Conservation (phyloP, 2,329 filamentous ascomycete species). For the Aspergillus pseudonomiae region DNA sequence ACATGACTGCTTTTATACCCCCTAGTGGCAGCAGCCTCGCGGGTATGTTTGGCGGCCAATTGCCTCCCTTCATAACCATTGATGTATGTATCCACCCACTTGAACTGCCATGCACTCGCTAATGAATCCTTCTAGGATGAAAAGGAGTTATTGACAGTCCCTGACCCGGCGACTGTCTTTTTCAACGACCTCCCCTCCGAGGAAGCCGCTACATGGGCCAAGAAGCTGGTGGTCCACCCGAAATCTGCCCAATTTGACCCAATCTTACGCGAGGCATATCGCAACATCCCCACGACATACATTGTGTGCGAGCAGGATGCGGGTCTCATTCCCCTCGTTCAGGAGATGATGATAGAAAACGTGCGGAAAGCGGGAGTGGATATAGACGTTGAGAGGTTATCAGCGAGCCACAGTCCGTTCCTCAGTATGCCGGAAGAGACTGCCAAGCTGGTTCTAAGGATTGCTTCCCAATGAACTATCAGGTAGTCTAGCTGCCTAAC, state of each 20-base stretch:
- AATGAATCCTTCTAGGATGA: not conserved
- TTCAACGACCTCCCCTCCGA: constrained; percentile 6
- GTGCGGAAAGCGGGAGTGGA: constrained; percentile 1
- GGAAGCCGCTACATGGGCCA: not conserved
- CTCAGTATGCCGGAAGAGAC: not conserved
- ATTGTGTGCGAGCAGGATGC: constrained; percentile 10
- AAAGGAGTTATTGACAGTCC: not conserved
- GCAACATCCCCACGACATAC: constrained; percentile 4
- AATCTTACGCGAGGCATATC: constrained; percentile 7
- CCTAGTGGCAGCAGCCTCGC: not conserved
- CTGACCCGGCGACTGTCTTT: not conserved
- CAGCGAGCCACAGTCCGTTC: constrained; percentile 1
- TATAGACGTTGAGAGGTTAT: not conserved
- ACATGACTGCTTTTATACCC: constrained; percentile 9
- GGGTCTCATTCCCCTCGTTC: not conserved
- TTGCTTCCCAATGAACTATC: not conserved
- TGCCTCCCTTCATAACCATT: constrained; percentile 2
- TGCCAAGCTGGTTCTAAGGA: not conserved
- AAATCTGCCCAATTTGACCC: not conserved
- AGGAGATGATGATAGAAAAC: constrained; percentile 4
- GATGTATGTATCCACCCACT: not conserved
- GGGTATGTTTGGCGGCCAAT: constrained; percentile 6
- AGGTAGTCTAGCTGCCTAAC: not conserved
- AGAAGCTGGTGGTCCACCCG: not conserved
- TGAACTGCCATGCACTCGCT: not conserved